These are phyloP conservation scores for Neopestalotiopsis sp. DNA, from an alignment of 2,329 filamentous ascomycete genomes.

Conservation along the genomic window DNA sequence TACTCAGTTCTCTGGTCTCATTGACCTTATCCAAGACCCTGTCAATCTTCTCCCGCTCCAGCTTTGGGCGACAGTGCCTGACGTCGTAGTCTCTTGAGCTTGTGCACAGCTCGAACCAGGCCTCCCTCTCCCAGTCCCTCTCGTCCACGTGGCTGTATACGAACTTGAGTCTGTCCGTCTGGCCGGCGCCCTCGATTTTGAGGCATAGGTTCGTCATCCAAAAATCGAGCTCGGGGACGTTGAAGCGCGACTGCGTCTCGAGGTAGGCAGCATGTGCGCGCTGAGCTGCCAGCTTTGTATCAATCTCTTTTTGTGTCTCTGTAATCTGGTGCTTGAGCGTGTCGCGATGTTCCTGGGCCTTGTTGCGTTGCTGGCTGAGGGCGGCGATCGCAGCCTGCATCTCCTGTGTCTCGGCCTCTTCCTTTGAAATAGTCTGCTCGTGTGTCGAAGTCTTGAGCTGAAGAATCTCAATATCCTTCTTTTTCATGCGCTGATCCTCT, in stretches of 20 bases:
- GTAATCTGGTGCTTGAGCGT: conserved; percentile 65
- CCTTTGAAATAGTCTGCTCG: conserved; percentile 76
- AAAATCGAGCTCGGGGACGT: conserved; percentile 91
- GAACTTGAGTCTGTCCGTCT: conserved; percentile 86
- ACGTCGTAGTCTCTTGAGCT: conserved; percentile 85
- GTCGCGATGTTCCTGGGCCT: conserved; percentile 62
- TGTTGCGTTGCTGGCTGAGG: conserved; percentile 64
- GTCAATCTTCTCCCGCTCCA: conserved; percentile 80
- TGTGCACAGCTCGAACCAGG: conserved; percentile 91
- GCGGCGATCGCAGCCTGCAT: conserved; percentile 69
- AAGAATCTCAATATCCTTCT: conserved; percentile 84
- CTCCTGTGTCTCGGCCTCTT: conserved; percentile 77
- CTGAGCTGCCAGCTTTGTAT: conserved; percentile 72
- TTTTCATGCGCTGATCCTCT: conserved; percentile 93
- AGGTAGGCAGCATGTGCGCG: conserved; percentile 74
- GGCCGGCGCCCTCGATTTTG: conserved; percentile 85
- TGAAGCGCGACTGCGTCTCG: conserved; percentile 84
- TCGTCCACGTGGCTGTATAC: conserved; percentile 87
- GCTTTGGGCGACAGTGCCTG: conserved; percentile 78
- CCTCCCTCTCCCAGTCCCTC: conserved; percentile 85
- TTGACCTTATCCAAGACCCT: conserved; percentile 80
- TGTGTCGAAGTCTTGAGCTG: conserved; percentile 73
- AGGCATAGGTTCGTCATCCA: conserved; percentile 93
- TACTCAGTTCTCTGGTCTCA: conserved; percentile 75
- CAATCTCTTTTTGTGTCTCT: conserved; percentile 73